A percentile compares a stretch with the other conserved stretches of the same genome.
Conservation (phyloP, 768 basidiomycete genomes). For the Ramaria sp. region DNA sequence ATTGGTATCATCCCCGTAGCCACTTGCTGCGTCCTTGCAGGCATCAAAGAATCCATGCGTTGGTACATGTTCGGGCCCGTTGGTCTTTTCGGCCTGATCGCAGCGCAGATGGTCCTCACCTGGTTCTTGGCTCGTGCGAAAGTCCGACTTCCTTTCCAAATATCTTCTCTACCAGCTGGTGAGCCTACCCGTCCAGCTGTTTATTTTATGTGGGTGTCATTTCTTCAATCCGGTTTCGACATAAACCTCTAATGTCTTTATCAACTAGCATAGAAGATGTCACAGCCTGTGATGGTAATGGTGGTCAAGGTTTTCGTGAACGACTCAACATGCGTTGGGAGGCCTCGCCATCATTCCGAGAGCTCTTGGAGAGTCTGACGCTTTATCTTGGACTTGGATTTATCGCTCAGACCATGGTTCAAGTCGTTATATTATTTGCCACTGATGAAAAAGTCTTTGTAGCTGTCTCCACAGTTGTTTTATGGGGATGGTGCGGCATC, state of each 20-base stretch:
- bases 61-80: slow-evolving; percentile 1
- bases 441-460: background rate
- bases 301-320: background rate
- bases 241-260: background rate
- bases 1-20: background rate
- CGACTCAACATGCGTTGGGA: slow-evolving; percentile 1
- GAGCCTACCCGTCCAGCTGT: background rate
- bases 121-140: background rate
- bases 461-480: background rate
- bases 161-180: slow-evolving; percentile 3
- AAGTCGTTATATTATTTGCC: background rate
- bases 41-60: background rate
- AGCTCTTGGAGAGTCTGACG: background rate
- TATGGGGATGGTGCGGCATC: background rate
- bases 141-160: slow-evolving; percentile 1
- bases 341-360: background rate
- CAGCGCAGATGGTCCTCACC: background rate
- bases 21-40: background rate
- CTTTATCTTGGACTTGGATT: background rate
- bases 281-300: background rate
- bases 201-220: background rate
- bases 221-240: background rate
- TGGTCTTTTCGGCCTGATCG: background rate
- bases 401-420: background rate
- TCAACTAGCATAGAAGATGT: background rate